These are phyloP conservation scores for Tetradesmus lagerheimii DNA, from an alignment of 139 green algal genomes.

Conservation along the genomic window DNA sequence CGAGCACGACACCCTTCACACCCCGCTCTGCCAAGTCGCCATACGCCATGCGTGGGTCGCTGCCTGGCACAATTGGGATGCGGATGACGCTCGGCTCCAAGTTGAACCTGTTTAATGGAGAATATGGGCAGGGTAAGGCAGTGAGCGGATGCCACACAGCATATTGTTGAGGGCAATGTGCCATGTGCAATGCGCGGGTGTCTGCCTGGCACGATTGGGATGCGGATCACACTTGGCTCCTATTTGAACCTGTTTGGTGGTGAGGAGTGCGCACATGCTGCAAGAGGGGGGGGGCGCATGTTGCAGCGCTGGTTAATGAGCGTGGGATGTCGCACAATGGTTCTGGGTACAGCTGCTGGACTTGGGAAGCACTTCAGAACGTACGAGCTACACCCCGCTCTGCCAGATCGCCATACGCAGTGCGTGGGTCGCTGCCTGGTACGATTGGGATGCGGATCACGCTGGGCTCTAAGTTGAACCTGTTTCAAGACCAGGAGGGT, in stretches of 20 bases:
- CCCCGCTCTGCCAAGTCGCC: conserved; percentile 75
- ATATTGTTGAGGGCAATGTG: too few species aligned
- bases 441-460: conserved; percentile 79
- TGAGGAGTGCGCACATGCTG: too few species aligned
- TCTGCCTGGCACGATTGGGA: conserved; percentile 78
- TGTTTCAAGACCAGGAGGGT: too few species aligned
- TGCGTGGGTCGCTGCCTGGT: conserved; percentile 81
- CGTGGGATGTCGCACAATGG: too few species aligned
- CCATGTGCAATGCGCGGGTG: too few species aligned
- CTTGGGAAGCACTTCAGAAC: too few species aligned
- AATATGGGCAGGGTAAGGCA: too few species aligned
- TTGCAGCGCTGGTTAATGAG: too few species aligned
- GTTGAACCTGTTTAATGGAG: conserved; percentile 44
- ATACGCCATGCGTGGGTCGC: conserved; percentile 80
- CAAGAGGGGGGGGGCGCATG: too few species aligned
- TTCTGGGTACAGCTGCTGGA: too few species aligned
- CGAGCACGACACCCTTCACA: conserved; percentile 82
- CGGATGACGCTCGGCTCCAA: conserved; percentile 86
- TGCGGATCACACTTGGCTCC: conserved; percentile 83
- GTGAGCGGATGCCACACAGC: too few species aligned
- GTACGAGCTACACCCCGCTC: conserved; percentile 29
- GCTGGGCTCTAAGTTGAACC: too few species aligned
- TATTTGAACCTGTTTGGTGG: conserved; percentile 60
- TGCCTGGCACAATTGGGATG: conserved; percentile 87
- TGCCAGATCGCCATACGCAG: conserved; percentile 85